A percentile compares a stretch with the other conserved stretches of the same genome.
Evolutionary conservation across 495 filamentous ascomycete species (phyloP).

Genomic region (Pyronema omphalodes): DNA sequence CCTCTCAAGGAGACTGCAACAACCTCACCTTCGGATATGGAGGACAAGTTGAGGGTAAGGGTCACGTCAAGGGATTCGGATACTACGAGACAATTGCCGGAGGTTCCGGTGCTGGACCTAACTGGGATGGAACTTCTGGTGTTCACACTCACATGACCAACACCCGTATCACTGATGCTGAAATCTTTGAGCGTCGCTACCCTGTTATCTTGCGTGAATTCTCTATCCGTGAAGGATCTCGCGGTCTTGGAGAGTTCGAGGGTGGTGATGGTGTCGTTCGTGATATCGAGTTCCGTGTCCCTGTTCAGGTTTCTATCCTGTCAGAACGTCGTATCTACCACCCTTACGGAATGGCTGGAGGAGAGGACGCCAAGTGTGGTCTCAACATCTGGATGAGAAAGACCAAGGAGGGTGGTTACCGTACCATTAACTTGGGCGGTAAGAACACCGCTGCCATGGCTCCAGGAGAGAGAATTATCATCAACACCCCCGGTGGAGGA

Average conservation of each 20-base stretch:
- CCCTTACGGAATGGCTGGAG: conserved; percentile 81
- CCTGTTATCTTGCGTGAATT: conserved; percentile 77
- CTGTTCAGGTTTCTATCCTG: conserved; percentile 74
- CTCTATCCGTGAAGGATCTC: conserved; percentile 47
- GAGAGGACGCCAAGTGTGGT: conserved; percentile 59
- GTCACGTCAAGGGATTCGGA: conserved; percentile 58
- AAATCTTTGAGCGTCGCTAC: conserved; percentile 90
- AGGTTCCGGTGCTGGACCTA: conserved; percentile 63
- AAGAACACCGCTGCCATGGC: conserved; percentile 88
- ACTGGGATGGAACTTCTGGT: conserved; percentile 76
- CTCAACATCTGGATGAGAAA: conserved; percentile 74
- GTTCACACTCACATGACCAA: conserved; percentile 99
- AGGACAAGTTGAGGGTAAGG: conserved; percentile 46
- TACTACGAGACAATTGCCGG: conserved; percentile 98
- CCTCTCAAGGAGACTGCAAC: conserved; percentile 83
- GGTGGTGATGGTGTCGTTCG: conserved; percentile 83
- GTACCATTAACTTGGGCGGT: conserved; percentile 58
- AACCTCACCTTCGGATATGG: conserved; percentile 78
- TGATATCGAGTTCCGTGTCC: conserved; percentile 86
- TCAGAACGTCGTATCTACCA: conserved; percentile 71
- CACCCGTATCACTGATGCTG: conserved; percentile 87
- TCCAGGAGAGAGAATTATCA: conserved; percentile 69
- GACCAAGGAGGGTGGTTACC: conserved; percentile 37
- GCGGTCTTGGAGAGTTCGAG: conserved; percentile 53
- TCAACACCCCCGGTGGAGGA: conserved; percentile 52